Percentiles rank a stretch among this genome's conserved stretches.
Conservation (phyloP, 176 grass and related monocot species). For the Ampelocalamus luodianensis region DNA sequence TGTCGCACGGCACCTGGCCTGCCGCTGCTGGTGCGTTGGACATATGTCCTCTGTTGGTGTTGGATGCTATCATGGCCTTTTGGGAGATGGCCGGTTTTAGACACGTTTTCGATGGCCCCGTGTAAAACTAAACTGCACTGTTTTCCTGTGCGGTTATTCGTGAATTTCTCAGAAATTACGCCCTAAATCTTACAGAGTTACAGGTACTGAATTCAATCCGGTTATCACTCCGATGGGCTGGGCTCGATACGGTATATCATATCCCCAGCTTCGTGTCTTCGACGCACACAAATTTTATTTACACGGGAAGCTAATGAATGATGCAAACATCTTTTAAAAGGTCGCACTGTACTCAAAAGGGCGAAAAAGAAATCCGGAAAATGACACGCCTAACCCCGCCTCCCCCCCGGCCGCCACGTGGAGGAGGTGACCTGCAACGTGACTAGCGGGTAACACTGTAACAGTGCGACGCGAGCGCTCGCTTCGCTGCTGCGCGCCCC, state of each 20-base stretch:
- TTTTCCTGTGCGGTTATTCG: background rate
- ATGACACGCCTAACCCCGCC: background rate
- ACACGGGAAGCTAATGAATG: background rate
- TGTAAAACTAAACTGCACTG: background rate
- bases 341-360: background rate
- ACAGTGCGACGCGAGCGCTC: too few relatives aligned
- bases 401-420: background rate
- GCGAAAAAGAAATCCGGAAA: constrained; percentile 33
- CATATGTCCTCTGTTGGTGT: constrained; percentile 2
- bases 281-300: too few relatives aligned
- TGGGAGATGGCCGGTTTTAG: background rate
- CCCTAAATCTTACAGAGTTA: too few relatives aligned
- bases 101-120: background rate
- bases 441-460: too few relatives aligned
- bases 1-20: constrained; percentile 17
- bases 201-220: too few relatives aligned
- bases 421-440: background rate
- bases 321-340: background rate
- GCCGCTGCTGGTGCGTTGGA: constrained; percentile 4
- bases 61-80: background rate
- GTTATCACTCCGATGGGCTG: background rate
- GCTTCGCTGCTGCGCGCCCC: too few relatives aligned
- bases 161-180: background rate
- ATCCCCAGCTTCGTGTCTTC: too few relatives aligned
- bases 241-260: too few relatives aligned